Base-by-base conservation (phyloP, 2,329 filamentous ascomycete genomes). In the Pseudomassariella vexata region DNA sequence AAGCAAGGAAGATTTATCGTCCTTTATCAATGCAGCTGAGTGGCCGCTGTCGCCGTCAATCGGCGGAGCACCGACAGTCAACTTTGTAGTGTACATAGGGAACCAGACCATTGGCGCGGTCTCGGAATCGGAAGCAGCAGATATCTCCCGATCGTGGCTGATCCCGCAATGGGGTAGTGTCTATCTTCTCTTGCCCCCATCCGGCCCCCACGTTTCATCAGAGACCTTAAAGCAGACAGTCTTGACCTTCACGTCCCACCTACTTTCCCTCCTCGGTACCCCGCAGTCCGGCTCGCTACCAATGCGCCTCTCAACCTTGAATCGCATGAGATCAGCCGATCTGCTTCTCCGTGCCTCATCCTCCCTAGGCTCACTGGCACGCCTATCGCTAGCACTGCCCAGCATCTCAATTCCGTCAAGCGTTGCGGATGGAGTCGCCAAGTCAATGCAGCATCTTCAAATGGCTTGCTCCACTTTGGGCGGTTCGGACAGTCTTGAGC, bases 21-120 rank as follows among this genome's bases (percentile, higher is more conserved):
- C 85, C 2, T 98, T 98, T 52, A 88, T 98, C 59, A 98, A 98
- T 50, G 89, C 90, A 3, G 92, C 92, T 3, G 92, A 98, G 62
- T 98, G 92, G 92, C 92, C 92, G 1, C 63, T 98, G 3, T 94
- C 85, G 40, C 90, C 90, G 1, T 95, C 87, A 35, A 96, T 98
- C 45, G 92, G 89, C 24, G 79, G 78, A 12, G 90, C 90, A 0
- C 92, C 92, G 1, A 98, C 92, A 0, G 80, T 98, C 51, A 96
- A 98, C 60, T 96, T 98, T 54, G 80, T 96, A 35, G 71, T 96
- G 18, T 98, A 92, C 50, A 79, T 94, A 6, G 87, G 89, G 5
- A 79, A 85, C 36, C 76, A 83, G 37, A 87, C 80, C 8, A 88
- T 87, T 40, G 65, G 58, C 5, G 49, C 67, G 32, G 59, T 64